phyloP scores from a whole-genome alignment of 192 early-diverging fungal genomes.

The Entomortierella lignicola region DNA sequence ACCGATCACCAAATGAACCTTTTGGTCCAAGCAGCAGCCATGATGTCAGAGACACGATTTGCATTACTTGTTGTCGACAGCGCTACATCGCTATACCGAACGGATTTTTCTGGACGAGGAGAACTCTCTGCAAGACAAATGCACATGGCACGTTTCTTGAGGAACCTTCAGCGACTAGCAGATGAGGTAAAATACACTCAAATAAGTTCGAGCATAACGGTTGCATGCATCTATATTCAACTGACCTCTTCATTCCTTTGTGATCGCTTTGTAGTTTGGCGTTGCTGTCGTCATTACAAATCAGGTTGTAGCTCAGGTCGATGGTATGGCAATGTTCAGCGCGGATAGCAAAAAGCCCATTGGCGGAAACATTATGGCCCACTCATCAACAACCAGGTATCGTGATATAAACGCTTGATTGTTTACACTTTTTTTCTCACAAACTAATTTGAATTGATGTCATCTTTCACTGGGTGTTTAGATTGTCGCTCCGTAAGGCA shows the following conservation, averaged over 20 bases:
- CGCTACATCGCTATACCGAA: conserved; percentile 92
- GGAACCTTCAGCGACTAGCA: conserved; percentile 85
- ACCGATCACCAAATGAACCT: conserved; percentile 94
- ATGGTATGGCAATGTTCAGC: conserved; percentile 92
- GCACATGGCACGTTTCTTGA: conserved; percentile 92
- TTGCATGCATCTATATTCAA: not conserved
- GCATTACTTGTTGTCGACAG: conserved; percentile 92
- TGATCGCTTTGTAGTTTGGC: conserved; percentile 73
- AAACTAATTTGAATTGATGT: not conserved
- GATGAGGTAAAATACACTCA: conserved; percentile 76
- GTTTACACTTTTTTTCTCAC: not conserved
- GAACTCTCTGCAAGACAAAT: conserved; percentile 95
- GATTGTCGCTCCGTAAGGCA: conserved; percentile 92
- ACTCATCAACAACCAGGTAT: conserved; percentile 96
- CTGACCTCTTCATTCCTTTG: not conserved
- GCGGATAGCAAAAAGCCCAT: conserved; percentile 95
- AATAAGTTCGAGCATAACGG: not conserved
- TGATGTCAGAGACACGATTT: conserved; percentile 91
- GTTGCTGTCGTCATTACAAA: conserved; percentile 98
- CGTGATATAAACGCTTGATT: not conserved
- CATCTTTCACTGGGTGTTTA: conserved; percentile 16
- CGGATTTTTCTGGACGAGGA: conserved; percentile 96
- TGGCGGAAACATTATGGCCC: conserved; percentile 98
- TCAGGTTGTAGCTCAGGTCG: conserved; percentile 95
- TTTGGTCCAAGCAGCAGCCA: conserved; percentile 84